Evolutionary conservation across 164 flowering plant genomes (phyloP).

Genomic region (Cinnamomum micranthum): DNA sequence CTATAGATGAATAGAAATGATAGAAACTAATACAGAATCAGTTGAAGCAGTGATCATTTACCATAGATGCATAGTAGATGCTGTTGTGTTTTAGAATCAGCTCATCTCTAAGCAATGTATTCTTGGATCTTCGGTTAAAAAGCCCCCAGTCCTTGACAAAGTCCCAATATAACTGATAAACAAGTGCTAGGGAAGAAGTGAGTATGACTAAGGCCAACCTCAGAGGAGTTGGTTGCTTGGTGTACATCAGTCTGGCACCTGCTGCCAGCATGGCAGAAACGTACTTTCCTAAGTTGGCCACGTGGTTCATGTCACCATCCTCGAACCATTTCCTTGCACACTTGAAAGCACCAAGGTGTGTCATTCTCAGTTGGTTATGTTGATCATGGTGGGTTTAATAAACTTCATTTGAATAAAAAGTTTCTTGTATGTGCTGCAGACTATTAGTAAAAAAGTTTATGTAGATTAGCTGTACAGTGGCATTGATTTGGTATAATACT

Average conservation of each 20-base stretch:
- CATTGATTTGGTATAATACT: too few species aligned
- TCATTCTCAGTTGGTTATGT: background rate
- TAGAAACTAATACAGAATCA: background rate
- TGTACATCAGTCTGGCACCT: conserved; percentile 71
- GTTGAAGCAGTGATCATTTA: conserved; percentile 31
- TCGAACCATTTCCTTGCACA: conserved; percentile 96
- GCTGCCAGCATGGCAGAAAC: conserved; percentile 99
- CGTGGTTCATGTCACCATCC: conserved; percentile 53
- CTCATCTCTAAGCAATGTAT: conserved; percentile 83
- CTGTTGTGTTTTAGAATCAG: conserved; percentile 68
- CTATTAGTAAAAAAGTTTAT: background rate
- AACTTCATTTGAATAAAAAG: background rate
- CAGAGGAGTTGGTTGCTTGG: conserved; percentile 38
- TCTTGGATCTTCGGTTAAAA: conserved; percentile 57
- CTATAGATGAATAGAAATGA: background rate
- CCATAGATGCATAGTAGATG: conserved; percentile 76
- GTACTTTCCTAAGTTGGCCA: conserved; percentile 95
- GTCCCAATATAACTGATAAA: conserved; percentile 97
- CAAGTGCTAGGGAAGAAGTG: conserved; percentile 69
- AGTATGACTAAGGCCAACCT: conserved; percentile 59
- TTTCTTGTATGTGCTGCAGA: background rate
- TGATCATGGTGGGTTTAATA: background rate
- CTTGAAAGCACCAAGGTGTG: conserved; percentile 27
- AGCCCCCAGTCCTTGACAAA: conserved; percentile 94
- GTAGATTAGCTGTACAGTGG: background rate